Evolutionary conservation across 2,329 filamentous ascomycete genomes (phyloP), one percentile per base, ranked within the genome.

Genomic region (Berkeleyomyces basicola): DNA sequence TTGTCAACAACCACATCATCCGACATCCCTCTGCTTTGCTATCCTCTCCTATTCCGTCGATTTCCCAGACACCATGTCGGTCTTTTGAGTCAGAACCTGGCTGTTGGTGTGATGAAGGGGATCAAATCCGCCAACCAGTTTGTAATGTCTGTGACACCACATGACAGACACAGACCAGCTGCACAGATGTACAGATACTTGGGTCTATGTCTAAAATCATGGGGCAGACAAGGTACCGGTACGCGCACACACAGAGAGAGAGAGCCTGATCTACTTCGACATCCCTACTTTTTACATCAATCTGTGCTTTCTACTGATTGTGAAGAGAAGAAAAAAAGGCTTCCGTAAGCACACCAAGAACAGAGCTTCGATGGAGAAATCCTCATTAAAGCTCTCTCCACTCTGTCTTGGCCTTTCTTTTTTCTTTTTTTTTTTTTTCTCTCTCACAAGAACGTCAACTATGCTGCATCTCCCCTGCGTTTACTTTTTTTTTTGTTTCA

Each of bases 91-190:
- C 57, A 46, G 14, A 59, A 42, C 39, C 37, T 58, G 39, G 49
- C 11, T 37, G 23, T 43, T 58, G 39, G 40, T 46, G 57, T 43
- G 36, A 59, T 33, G 16, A 39, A 59, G 57, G 23, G 57, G 33
- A 59, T 11, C 40, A 46, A 46, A 44, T 59, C 40, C 57, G 57
- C 40, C 40, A 59, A 46, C 43, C 33, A 59, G 44, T 44, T 59
- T 46, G 36, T 14, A 59, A 59, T 59, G 57, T 31, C 57, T 43
- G 43, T 59, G 57, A 40, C 36, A 44, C 57, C 43, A 59, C 57
- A 46, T 43, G 57, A 44, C 57, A n/a, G 16, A 44, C 40, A 44
- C 23, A 23, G 23, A 23, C 40, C 40, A 39, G 44, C 40, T 14
- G 36, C 31, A 40, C 39, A 42, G 14, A 58, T 16, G 43, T 43